phyloP scores from a whole-genome alignment of 148 eudicot genomes.

The Fallopia convolvulus region DNA sequence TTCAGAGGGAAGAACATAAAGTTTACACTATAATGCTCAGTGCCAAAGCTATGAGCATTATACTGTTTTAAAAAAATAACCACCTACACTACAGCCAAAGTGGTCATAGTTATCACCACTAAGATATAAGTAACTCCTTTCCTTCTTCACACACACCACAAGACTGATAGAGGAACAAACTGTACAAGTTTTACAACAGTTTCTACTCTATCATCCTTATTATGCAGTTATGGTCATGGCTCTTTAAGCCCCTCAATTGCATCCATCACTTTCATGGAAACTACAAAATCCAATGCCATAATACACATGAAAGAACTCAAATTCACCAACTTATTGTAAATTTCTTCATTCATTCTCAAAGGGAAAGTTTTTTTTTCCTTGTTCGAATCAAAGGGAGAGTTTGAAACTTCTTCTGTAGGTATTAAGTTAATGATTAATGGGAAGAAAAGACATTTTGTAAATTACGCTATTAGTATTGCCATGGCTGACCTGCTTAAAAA shows the following conservation, averaged over 20 bases:
- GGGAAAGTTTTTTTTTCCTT: not conserved
- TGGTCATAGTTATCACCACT: not conserved
- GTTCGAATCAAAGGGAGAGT: not conserved
- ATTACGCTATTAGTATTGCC: not conserved
- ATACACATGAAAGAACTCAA: not conserved
- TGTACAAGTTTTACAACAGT: not conserved
- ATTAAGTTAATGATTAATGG: not conserved
- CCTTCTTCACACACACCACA: not conserved
- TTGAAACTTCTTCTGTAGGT: not conserved
- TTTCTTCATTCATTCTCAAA: not conserved
- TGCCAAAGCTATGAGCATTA: not conserved
- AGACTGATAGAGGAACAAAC: not conserved
- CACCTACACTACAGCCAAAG: not conserved
- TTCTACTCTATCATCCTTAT: not conserved
- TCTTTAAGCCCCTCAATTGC: not conserved
- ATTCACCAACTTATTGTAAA: not conserved
- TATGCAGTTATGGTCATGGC: not conserved
- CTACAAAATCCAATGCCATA: not conserved
- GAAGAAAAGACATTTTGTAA: not conserved
- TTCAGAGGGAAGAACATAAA: not conserved
- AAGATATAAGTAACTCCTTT: not conserved
- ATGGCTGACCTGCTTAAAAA: slow-evolving; percentile 67
- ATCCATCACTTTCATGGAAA: not conserved
- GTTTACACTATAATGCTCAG: not conserved
- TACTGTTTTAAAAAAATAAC: not conserved